phyloP scores from a whole-genome alignment of 805 yeast species.

The Saccharomycopsis sp. region DNA sequence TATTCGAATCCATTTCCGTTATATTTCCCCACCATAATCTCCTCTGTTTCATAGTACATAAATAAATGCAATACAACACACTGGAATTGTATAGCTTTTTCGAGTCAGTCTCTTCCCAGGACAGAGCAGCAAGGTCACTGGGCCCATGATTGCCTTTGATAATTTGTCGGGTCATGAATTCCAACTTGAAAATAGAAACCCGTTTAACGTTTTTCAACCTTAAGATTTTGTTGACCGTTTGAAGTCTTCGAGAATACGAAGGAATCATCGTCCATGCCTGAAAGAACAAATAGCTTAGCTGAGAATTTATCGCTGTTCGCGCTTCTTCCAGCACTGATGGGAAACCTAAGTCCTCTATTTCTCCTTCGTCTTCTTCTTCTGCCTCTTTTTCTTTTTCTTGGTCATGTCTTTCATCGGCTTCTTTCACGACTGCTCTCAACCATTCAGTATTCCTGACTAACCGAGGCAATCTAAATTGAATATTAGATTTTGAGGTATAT shows the following conservation, averaged over 20 bases:
- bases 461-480: slow-evolving; percentile 14
- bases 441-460: too few species aligned
- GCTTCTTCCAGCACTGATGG: slow-evolving; percentile 30
- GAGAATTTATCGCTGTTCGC: slow-evolving; percentile 28
- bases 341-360: too few species aligned
- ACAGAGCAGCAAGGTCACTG: not conserved
- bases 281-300: slow-evolving; percentile 34
- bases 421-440: too few species aligned
- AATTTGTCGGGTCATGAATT: slow-evolving; percentile 10
- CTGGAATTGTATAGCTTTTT: not conserved
- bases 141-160: not conserved
- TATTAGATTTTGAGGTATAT: not conserved
- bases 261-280: slow-evolving; percentile 36
- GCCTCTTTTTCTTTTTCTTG: not conserved
- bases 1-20: not conserved
- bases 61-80: slow-evolving; percentile 8
- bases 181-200: slow-evolving; percentile 33
- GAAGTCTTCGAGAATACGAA: slow-evolving; percentile 35
- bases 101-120: not conserved
- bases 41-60: slow-evolving; percentile 12
- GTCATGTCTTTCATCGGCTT: slow-evolving; percentile 1
- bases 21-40: slow-evolving; percentile 12
- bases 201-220: slow-evolving; percentile 38
- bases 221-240: slow-evolving; percentile 38
- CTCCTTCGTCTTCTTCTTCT: slow-evolving; percentile 17